Conservation (phyloP, 257 asterid species). For the Rauvolfia tetraphylla region DNA sequence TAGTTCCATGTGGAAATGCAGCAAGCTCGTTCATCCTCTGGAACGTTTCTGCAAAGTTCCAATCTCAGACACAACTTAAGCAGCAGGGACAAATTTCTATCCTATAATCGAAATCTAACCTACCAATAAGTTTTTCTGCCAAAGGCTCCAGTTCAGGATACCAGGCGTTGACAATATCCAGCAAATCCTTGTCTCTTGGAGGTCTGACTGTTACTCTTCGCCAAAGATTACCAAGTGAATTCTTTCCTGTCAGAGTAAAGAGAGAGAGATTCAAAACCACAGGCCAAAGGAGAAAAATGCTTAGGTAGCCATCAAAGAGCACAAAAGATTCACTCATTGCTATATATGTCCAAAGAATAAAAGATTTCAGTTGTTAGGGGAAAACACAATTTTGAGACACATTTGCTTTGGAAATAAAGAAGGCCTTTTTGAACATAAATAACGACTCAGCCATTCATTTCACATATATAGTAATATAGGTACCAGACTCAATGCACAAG, state of each 20-base stretch:
- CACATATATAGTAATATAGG: neutral
- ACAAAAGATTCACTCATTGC: neutral
- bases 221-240: slow-evolving; percentile 76
- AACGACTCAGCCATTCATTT: neutral
- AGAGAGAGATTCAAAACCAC: neutral
- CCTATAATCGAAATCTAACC: neutral
- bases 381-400: neutral
- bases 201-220: slow-evolving; percentile 65
- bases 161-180: slow-evolving; percentile 54
- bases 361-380: neutral
- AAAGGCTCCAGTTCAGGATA: slow-evolving; percentile 62
- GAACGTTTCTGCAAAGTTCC: slow-evolving; percentile 57
- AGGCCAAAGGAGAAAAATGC: neutral
- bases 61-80: slow-evolving; percentile 10
- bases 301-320: neutral
- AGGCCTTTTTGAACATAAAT: neutral
- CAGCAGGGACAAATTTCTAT: neutral
- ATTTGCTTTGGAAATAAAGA: neutral
- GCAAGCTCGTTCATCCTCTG: slow-evolving; percentile 51
- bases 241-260: slow-evolving; percentile 44
- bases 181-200: slow-evolving; percentile 55
- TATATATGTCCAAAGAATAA: neutral
- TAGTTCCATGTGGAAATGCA: slow-evolving; percentile 42
- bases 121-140: slow-evolving; percentile 65
- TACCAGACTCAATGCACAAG: neutral